Evolutionary conservation across 140 eudicot genomes (phyloP), one percentile per base, ranked within the genome.

Genomic region (Flaveria floridana): DNA sequence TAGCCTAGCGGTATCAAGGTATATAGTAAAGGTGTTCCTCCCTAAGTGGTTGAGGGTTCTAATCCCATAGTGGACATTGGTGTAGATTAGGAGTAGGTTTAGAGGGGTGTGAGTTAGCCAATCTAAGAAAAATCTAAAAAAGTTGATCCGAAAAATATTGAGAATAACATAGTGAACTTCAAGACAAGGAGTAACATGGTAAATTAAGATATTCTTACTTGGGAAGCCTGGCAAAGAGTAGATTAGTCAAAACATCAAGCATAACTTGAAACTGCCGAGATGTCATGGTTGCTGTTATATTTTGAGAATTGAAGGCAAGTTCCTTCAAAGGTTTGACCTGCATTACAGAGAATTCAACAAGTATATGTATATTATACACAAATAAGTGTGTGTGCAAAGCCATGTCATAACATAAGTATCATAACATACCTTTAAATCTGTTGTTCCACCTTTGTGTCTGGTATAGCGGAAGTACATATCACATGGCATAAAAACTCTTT

Each of bases 261-360:
- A 94, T 90, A 72, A 94, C 96, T 79, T 94, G 99, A 82, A 90
- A 94, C 73, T 94, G 99, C 46, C 97, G 95, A 71, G 99, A 94
- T 47, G 99, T 94, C 99, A 94, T 94, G 51, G 96, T 79, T 50
- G 99, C 99, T 20, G 91, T 90, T 39, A 94, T 94, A 71, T 87
- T 88, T 69, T 81, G 95, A 70, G 99, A 94, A 78, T 94, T 94
- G 86, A 94, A 94, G 15, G 88, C 77, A 9, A 94, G 97, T 85
- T 94, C 99, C 84, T 94, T 94, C 81, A 94, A 77, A 42, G 99
- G 99, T 79, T 90, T 94, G 85, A 94, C 94, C 98, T 92, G 92
- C 82, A 84, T 70, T 76, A 80, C 57, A 77, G 55, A 53, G 47
- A 74, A 52, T 70, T 78, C 18, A 58, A 12, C 57, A 59, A 13